phyloP scores from a whole-genome alignment of 306 rosid genomes.

The Inga oerstediana region DNA sequence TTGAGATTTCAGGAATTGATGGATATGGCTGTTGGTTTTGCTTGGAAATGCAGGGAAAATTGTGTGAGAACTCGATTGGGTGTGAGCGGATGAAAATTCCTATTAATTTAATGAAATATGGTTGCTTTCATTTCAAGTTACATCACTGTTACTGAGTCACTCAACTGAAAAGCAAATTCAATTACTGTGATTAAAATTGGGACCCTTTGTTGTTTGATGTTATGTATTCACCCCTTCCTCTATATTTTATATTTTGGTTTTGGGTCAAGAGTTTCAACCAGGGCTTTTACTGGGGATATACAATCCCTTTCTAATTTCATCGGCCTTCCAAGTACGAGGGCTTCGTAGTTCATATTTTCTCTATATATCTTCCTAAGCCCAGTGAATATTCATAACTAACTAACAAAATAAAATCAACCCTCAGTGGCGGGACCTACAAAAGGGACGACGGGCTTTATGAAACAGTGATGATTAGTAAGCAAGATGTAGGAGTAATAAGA shows the following conservation, averaged over 20 bases:
- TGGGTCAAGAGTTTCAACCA: background rate
- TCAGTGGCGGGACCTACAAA: background rate
- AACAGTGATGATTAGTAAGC: background rate
- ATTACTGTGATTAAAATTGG: background rate
- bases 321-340: background rate
- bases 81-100: background rate
- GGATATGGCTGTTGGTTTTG: constrained; percentile 14
- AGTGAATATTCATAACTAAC: background rate
- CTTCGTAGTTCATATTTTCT: background rate
- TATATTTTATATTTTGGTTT: too few species aligned
- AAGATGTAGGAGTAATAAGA: background rate
- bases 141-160: background rate
- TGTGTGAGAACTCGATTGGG: constrained; percentile 31
- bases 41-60: constrained; percentile 28
- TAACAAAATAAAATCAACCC: background rate
- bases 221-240: background rate
- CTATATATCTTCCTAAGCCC: background rate
- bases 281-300: background rate
- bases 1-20: constrained; percentile 7
- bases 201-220: background rate
- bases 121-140: background rate
- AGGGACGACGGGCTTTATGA: background rate
- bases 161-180: background rate
- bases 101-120: background rate
- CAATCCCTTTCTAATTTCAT: background rate